phyloP scores from a whole-genome alignment of 371 early-diverging fungal genomes.

The Sporodiniella umbellata region DNA sequence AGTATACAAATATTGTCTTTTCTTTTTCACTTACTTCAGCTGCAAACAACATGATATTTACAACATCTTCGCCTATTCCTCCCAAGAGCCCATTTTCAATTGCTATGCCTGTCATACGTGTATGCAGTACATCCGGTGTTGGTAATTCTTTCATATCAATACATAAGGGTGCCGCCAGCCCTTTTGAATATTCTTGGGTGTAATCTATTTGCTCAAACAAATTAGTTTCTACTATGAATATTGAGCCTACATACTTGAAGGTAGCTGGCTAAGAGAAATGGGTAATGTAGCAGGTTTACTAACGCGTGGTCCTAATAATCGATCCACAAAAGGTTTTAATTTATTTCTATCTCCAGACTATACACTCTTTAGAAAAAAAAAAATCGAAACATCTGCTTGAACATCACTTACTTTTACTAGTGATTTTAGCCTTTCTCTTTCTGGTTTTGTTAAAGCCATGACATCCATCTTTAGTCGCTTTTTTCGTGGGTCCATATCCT shows the following conservation, averaged over 20 bases:
- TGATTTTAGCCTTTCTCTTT: conserved; percentile 64
- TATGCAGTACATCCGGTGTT: conserved; percentile 60
- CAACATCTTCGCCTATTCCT: conserved; percentile 64
- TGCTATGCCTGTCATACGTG: conserved; percentile 73
- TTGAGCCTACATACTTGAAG: conserved; percentile 30
- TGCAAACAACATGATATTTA: conserved; percentile 68
- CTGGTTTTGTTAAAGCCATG: conserved; percentile 68
- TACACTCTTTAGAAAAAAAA: too few relatives aligned
- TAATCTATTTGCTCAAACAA: conserved; percentile 30
- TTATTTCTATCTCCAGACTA: conserved; percentile 32
- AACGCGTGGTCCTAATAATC: conserved; percentile 37
- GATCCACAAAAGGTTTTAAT: conserved; percentile 37
- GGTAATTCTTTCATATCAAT: conserved; percentile 71
- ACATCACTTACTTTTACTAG: conserved; percentile 51
- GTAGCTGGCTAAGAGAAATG: conserved; percentile 44
- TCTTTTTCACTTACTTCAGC: conserved; percentile 71
- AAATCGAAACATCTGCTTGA: not conserved
- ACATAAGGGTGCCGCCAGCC: conserved; percentile 67
- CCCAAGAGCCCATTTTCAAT: conserved; percentile 68
- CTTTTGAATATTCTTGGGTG: conserved; percentile 65
- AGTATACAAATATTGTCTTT: too few relatives aligned
- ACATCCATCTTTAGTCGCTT: conserved; percentile 67
- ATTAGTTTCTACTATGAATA: not conserved
- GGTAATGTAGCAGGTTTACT: conserved; percentile 49
- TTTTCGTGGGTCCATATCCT: conserved; percentile 53